These are phyloP conservation scores for Xanthoconium stramineum DNA, from an alignment of 768 basidiomycete species.

Conservation along the genomic window DNA sequence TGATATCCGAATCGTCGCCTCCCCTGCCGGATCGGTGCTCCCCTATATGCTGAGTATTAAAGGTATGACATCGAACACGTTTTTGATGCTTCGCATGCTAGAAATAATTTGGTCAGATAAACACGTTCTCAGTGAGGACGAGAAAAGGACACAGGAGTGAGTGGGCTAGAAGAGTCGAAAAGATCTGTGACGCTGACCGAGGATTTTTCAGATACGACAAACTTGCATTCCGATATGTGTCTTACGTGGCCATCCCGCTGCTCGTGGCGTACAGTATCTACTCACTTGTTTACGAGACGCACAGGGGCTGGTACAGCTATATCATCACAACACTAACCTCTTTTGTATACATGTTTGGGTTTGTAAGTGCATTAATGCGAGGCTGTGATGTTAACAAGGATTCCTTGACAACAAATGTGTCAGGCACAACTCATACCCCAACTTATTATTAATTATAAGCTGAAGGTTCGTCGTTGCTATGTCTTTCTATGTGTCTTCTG, in stretches of 20 bases:
- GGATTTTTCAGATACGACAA: constrained; percentile 66
- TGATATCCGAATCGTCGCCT: constrained; percentile 67
- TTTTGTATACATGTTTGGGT: constrained; percentile 96
- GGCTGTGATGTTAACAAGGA: neutral
- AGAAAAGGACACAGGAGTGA: constrained; percentile 96
- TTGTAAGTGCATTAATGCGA: constrained; percentile 62
- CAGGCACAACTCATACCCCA: constrained; percentile 85
- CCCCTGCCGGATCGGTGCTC: constrained; percentile 60
- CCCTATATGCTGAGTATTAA: constrained; percentile 82
- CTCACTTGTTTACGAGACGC: constrained; percentile 77
- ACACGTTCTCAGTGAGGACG: constrained; percentile 93
- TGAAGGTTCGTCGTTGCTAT: constrained; percentile 59
- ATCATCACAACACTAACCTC: constrained; percentile 89
- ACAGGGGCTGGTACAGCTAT: constrained; percentile 96
- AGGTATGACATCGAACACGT: constrained; percentile 45
- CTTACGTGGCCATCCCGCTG: constrained; percentile 82
- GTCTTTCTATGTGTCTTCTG: constrained; percentile 4
- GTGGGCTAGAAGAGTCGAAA: constrained; percentile 29
- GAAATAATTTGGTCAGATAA: constrained; percentile 56
- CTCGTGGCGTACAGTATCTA: constrained; percentile 76
- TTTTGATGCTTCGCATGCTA: constrained; percentile 8
- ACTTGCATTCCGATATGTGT: constrained; percentile 92
- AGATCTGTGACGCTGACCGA: constrained; percentile 10
- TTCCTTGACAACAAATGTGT: constrained; percentile 14
- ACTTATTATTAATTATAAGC: constrained; percentile 95